phyloP scores from a whole-genome alignment of 805 yeast species.

The Metschnikowia picachoensis region DNA sequence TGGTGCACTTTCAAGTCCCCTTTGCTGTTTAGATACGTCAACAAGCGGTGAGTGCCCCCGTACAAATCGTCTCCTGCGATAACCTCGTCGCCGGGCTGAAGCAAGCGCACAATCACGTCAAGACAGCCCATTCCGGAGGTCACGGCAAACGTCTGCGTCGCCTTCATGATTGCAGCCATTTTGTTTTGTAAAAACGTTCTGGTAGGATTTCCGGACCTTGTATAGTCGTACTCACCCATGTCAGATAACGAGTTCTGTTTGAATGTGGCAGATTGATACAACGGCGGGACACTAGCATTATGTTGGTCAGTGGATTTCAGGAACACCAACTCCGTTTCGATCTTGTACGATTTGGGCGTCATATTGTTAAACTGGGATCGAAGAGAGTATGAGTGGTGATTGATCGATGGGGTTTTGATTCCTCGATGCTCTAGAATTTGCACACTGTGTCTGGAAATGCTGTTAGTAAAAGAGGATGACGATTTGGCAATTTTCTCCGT shows the following conservation, averaged over 20 bases:
- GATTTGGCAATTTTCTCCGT: background rate
- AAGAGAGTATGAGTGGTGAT: too few species aligned
- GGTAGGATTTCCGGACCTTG: constrained; percentile 93
- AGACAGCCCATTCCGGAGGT: constrained; percentile 91
- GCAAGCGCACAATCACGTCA: constrained; percentile 74
- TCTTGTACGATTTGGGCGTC: constrained; percentile 37
- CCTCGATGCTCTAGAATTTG: background rate
- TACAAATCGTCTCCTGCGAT: constrained; percentile 93
- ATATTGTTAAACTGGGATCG: constrained; percentile 1
- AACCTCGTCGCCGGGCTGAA: constrained; percentile 83
- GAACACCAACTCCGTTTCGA: constrained; percentile 70
- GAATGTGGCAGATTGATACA: constrained; percentile 93
- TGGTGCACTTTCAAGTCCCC: constrained; percentile 67
- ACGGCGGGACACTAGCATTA: constrained; percentile 80
- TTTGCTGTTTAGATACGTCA: constrained; percentile 64
- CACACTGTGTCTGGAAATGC: background rate
- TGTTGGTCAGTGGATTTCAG: constrained; percentile 61
- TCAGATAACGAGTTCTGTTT: constrained; percentile 69
- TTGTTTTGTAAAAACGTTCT: constrained; percentile 77
- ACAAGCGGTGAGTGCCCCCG: constrained; percentile 88
- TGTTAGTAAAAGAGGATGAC: background rate
- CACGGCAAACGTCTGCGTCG: constrained; percentile 75
- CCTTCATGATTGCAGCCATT: constrained; percentile 72
- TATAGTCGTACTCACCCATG: constrained; percentile 72
- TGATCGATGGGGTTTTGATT: background rate